Evolutionary conservation across 768 basidiomycete species (phyloP), one percentile per base, ranked within the genome.

Genomic region (Tricholoma hemisulphureum): DNA sequence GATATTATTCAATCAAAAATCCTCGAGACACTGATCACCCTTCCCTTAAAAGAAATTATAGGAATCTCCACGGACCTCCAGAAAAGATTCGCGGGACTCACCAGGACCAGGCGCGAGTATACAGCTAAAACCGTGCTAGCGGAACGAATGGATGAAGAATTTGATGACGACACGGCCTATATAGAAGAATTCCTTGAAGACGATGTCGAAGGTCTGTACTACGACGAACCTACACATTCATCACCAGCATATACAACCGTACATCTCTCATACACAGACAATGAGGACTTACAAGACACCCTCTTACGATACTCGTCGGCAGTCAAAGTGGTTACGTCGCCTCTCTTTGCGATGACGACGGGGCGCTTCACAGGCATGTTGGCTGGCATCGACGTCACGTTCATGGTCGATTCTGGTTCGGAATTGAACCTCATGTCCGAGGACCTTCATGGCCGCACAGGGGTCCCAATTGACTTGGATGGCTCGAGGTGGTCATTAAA

Each of bases 401-500:
- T 63, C 56, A 62, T 70, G 57, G 50, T 70, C 16, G 65, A 70
- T 32, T 50, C 57, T 0, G 67, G 67, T 0, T 70, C 67, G 2
- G 65, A 70, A n/a, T 60, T 70, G 0, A 70, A 69, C 48, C 45
- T 67, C 4, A 57, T 65, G 21, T 48, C 63, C 0, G 14, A 46
- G 2, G 18, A 51, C 0, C 18, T 64, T 6, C 56, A 58, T 28
- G 51, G 63, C 1, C 13, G 28, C 4, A 53, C 62, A 1, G 18
- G 28, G 4, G 20, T 65, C 2, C 24, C 61, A 0, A 10, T 71
- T 0, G 64, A 71, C 29, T 34, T 59, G 4, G 69, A 71, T 23
- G 69, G 71, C 0, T 29, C 53, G 8, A 18, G 60, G 0, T 72
- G 71, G 71, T 64, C 69, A 0, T 56, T 72, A 1, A 63, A 61